Evolutionary conservation across 2,329 filamentous ascomycete species (phyloP).

Genomic region (Pseudogymnoascus sp.): DNA sequence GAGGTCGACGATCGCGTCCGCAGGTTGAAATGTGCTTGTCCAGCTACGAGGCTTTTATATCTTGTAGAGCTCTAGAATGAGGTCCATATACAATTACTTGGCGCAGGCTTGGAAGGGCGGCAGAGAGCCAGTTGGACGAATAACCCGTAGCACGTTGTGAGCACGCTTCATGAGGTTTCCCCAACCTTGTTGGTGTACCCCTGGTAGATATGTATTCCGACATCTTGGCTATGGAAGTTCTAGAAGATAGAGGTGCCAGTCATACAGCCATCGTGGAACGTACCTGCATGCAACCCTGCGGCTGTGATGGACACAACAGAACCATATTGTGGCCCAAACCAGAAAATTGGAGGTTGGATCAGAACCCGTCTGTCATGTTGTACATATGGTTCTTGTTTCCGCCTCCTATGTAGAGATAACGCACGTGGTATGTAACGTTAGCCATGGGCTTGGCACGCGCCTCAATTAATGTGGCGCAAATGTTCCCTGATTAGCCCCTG

Average conservation of each 20-base stretch:
- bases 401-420: background rate
- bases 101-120: background rate
- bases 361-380: background rate
- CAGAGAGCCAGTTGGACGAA: background rate
- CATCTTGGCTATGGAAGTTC: background rate
- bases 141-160: background rate
- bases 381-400: background rate
- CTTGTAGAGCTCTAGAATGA: background rate
- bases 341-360: background rate
- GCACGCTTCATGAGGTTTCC: background rate
- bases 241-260: background rate
- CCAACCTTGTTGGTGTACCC: background rate
- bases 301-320: background rate
- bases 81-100: background rate
- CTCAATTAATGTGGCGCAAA: background rate
- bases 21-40: background rate
- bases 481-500: background rate
- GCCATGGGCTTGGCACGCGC: background rate
- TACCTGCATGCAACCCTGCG: background rate
- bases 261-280: background rate
- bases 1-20: background rate
- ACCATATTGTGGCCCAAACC: background rate
- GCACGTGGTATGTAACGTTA: background rate
- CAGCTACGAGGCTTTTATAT: background rate
- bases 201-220: background rate